Conservation (phyloP, 441 rosid species). For the Populus trichocarpa region DNA sequence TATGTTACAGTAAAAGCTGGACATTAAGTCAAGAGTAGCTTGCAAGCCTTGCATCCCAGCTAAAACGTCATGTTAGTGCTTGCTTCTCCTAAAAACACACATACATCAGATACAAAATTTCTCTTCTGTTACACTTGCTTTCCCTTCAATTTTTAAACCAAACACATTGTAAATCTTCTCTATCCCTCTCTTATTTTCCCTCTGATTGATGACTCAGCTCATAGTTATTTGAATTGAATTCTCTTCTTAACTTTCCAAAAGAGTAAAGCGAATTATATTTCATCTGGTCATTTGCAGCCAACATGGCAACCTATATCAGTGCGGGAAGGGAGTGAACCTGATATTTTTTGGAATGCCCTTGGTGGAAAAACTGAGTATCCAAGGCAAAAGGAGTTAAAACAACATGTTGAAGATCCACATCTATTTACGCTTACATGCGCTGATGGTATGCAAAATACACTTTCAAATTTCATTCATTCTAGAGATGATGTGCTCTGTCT, state of each 20-base stretch:
- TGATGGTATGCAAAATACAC: conserved; percentile 51
- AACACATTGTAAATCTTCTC: not conserved
- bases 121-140: not conserved
- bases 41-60: not conserved
- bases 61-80: not conserved
- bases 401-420: conserved; percentile 60
- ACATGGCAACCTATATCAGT: conserved; percentile 66
- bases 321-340: conserved; percentile 90
- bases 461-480: conserved; percentile 23
- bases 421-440: conserved; percentile 44
- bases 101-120: not conserved
- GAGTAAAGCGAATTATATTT: not conserved
- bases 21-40: not conserved
- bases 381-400: conserved; percentile 52
- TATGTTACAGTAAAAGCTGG: not conserved
- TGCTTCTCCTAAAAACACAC: not conserved
- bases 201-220: not conserved
- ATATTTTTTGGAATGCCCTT: conserved; percentile 75
- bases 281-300: conserved; percentile 50
- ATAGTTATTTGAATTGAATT: not conserved
- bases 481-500: conserved; percentile 38
- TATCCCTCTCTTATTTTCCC: not conserved
- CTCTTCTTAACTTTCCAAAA: not conserved
- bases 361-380: conserved; percentile 86
- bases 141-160: not conserved